Evolutionary conservation across 2,329 filamentous ascomycete genomes (phyloP).

Genomic region (Phaeosphaeriaceae sp.): DNA sequence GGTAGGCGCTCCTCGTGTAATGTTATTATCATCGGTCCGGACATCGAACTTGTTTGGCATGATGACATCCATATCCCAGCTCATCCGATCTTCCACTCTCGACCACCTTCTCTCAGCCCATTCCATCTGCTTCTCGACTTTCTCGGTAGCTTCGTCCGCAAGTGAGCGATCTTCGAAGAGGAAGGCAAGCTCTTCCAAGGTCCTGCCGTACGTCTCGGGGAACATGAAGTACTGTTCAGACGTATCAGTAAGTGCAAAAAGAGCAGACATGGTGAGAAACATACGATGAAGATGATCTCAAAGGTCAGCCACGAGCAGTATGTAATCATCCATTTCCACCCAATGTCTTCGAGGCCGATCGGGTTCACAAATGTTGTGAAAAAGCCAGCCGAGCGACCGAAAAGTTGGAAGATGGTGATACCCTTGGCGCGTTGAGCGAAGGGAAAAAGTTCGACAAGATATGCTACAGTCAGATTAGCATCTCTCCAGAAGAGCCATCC

Average conservation of each 20-base stretch:
- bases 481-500: too few species aligned
- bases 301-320: slow-evolving; percentile 66
- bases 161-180: slow-evolving; percentile 39
- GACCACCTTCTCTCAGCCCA: slow-evolving; percentile 14
- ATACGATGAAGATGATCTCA: slow-evolving; percentile 64
- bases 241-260: not conserved
- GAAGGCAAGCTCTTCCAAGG: slow-evolving; percentile 70
- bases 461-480: slow-evolving; percentile 48
- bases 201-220: slow-evolving; percentile 73
- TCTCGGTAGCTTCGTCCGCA: slow-evolving; percentile 36
- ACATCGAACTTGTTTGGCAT: slow-evolving; percentile 3
- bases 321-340: slow-evolving; percentile 70
- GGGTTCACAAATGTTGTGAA: slow-evolving; percentile 68
- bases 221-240: slow-evolving; percentile 65
- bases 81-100: slow-evolving; percentile 12
- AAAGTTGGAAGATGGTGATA: slow-evolving; percentile 65
- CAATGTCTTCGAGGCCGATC: slow-evolving; percentile 66
- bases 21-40: not conserved
- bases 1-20: not conserved
- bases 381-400: slow-evolving; percentile 66
- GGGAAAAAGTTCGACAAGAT: slow-evolving; percentile 57
- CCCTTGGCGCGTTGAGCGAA: slow-evolving; percentile 58
- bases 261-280: not conserved
- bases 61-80: slow-evolving; percentile 21
- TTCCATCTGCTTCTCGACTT: slow-evolving; percentile 42